A percentile compares a stretch with the other conserved stretches of the same genome.
These are phyloP conservation scores for Metarhizium guizhouense DNA, from an alignment of 2,329 filamentous ascomycete genomes.

Conservation along the genomic window DNA sequence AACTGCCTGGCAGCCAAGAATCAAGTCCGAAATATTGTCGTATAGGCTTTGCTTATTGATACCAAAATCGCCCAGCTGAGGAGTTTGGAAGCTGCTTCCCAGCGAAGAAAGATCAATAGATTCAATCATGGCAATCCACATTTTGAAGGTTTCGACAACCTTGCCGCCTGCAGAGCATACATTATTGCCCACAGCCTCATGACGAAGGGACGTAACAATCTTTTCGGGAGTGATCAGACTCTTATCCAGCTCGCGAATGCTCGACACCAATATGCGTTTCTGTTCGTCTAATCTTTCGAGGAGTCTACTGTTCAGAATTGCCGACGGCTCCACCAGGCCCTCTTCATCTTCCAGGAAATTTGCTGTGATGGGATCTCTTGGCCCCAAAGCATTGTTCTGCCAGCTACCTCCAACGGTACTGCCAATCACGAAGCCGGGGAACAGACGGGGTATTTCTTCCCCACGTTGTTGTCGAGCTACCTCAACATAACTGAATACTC, in stretches of 20 bases:
- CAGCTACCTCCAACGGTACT: conserved; percentile 80
- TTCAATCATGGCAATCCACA: conserved; percentile 84
- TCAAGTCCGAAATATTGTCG: conserved; percentile 82
- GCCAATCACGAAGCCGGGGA: conserved; percentile 87
- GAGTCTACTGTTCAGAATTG: conserved; percentile 64
- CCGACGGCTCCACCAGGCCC: conserved; percentile 58
- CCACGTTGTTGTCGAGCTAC: conserved; percentile 88
- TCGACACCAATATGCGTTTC: conserved; percentile 75
- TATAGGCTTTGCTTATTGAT: conserved; percentile 89
- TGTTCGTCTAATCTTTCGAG: conserved; percentile 79
- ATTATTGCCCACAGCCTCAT: conserved; percentile 72
- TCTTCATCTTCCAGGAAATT: conserved; percentile 84
- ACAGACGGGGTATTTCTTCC: conserved; percentile 84
- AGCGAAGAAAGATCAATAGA: conserved; percentile 81
- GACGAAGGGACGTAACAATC: conserved; percentile 67
- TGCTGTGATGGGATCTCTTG: conserved; percentile 64
- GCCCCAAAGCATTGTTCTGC: conserved; percentile 61
- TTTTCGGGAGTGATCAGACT: conserved; percentile 70
- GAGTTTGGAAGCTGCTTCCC: conserved; percentile 69
- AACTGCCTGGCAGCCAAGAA: conserved; percentile 84
- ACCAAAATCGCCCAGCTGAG: conserved; percentile 78
- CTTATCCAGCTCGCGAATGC: conserved; percentile 81
- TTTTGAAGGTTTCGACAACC: conserved; percentile 80
- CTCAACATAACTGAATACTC: conserved; percentile 93
- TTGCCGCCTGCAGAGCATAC: conserved; percentile 71